A percentile compares a stretch with the other conserved stretches of the same genome.
Evolutionary conservation across 129 eudicot genomes (phyloP).

Genomic region (carrot (Daucus carota)): DH1_v3.0 NC_030387.2:12172501-12173000

Average conservation of each 20-base stretch:
- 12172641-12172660: background rate
- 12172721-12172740: background rate
- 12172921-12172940: background rate
- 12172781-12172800: background rate
- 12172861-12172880: constrained; percentile 25
- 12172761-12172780: background rate
- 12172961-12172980: background rate
- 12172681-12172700: background rate
- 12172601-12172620: background rate
- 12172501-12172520: no score
- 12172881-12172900: constrained; percentile 34
- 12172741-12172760: background rate
- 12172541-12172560: no score
- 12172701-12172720: background rate
- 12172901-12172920: constrained; percentile 22
- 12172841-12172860: constrained; percentile 54
- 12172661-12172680: background rate
- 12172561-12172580: no score
- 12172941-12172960: background rate
- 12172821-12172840: constrained; percentile 46
- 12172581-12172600: background rate
- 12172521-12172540: no score
- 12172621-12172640: background rate
- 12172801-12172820: constrained; percentile 32
- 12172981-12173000: background rate